Evolutionary conservation across 1,284 basidiomycete species (phyloP), one percentile per base, ranked within the genome.

Genomic region (Ganoderma meredithae): DNA sequence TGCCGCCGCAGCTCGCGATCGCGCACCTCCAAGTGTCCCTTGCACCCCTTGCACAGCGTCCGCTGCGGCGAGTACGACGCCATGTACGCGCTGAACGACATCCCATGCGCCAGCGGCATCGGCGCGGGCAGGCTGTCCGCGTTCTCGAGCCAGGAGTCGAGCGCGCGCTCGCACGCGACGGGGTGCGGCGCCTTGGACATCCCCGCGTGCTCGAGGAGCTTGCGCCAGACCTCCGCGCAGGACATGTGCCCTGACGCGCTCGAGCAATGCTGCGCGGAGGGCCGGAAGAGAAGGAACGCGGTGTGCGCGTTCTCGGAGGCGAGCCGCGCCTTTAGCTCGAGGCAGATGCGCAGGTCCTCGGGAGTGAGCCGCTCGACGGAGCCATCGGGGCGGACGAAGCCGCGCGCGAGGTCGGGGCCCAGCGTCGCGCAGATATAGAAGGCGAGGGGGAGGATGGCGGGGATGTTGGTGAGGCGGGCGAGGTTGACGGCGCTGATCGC

Each of bases 351-450:
- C 36, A 68, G 44, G 60, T 71, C 69, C 0, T 60, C 67, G 3
- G 49, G 43, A 9, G 62, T 41, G 52, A 71, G 65, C 5, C 36
- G 58, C 55, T 71, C 69, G 33, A 55, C 12, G 17, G 63, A 31
- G 25, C 69, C 69, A 44, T 71, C 67, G 12, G 49, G 33, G 27
- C n/a, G 64, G 7, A 8, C 12, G 27, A 47, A 61, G n/a, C 69
- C 69, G 9, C 25, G 27, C 1, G 66, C 43, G 60, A 71, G n/a
- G 13, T 68, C 62, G 3, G 61, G 47, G 4, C 67, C 62, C 27
- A 71, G 67, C 10, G 64, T 64, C 25, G 58, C 55, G 64, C 62
- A 66, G 56, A 62, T 25, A 62, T 66, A 68, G 60, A 68, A 62
- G 6, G 69, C 69, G 39, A 44, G 15, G 39, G 69, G 69, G 27